Evolutionary conservation across 371 early-diverging fungal genomes (phyloP).

Genomic region (Apophysomyces elegans): DNA sequence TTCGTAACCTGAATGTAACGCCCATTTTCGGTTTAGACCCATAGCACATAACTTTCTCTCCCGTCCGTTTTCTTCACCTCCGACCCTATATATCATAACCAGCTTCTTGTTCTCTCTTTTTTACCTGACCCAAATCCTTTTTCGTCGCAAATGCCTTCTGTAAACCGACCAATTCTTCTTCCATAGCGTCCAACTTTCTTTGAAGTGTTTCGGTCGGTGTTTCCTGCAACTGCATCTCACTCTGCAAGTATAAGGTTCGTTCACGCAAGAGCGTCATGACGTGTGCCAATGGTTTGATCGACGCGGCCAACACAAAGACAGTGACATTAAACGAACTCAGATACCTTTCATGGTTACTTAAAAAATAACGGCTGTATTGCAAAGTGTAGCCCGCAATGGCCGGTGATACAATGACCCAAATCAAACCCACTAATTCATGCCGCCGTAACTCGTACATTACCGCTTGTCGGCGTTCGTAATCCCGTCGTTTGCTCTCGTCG

Average conservation of each 20-base stretch:
- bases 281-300: conserved; percentile 59
- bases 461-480: conserved; percentile 26
- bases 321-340: conserved; percentile 62
- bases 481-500: conserved; percentile 31
- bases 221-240: conserved; percentile 47
- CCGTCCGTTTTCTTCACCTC: too few species aligned
- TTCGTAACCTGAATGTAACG: conserved; percentile 19
- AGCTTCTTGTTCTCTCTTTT: neutral
- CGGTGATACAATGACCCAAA: conserved; percentile 62
- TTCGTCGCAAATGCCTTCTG: conserved; percentile 54
- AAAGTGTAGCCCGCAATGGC: conserved; percentile 63
- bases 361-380: conserved; percentile 55
- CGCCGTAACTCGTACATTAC: conserved; percentile 48
- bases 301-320: conserved; percentile 64
- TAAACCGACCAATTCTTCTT: conserved; percentile 50
- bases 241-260: conserved; percentile 58
- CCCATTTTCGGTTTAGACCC: neutral
- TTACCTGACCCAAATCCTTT: conserved; percentile 48
- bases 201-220: conserved; percentile 53
- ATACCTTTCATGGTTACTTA: conserved; percentile 62
- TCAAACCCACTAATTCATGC: conserved; percentile 59
- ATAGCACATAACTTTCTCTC: too few species aligned
- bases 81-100: too few species aligned
- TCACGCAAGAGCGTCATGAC: conserved; percentile 52
- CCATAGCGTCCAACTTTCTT: conserved; percentile 44